Base-by-base conservation (phyloP, 768 basidiomycete species). In the Hygrophorus pudorinus region DNA sequence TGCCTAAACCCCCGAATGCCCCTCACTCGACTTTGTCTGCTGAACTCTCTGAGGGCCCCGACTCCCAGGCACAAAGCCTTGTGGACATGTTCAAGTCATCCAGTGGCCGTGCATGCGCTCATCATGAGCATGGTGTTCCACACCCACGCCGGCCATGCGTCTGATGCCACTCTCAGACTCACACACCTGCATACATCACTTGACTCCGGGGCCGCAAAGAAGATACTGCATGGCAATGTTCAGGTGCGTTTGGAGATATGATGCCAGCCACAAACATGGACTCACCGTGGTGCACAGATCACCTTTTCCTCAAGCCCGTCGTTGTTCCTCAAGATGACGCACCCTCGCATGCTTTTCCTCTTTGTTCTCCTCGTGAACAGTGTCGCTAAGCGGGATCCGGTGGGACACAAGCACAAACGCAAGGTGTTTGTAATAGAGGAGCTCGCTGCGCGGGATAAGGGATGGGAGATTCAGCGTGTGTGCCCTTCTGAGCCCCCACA, bases 351-450 rank as follows among this genome's bases (percentile, higher is more conserved):
- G 2, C 51, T 87, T 0, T 80, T 77, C 49, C 57, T 75, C 11
- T 65, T 87, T 4, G 78, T 76, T 0, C 87, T 81, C 56, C 72
- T 87, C 4, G 62, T 85, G 32, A 81, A 76, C 50, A 71, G 73
- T 4, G 64, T 75, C 1, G 73, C 81, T 0, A 85, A 85, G 52
- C 74, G 82, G 11, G 85, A 89, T 53, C 72, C 79, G 0, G 20
- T 39, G n/a, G 5, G 38, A 6, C 13, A 24, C 24, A 80, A 24
- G 24, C 24, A 24, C 24, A 24, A 81, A 63, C 71, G 80, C 47
- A 78, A 75, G 38, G 63, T 83, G 0, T 89, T 86, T 61, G 78
- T 81, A 0, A 58, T 59, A 5, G 84, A 83, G 48, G 86, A 83
- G 0, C 40, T 83, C 5, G 57, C 64, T 16, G 59, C 72, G 16